Evolutionary conservation across 139 green algal species (phyloP).

Genomic region (Asterochloris sp.): DNA sequence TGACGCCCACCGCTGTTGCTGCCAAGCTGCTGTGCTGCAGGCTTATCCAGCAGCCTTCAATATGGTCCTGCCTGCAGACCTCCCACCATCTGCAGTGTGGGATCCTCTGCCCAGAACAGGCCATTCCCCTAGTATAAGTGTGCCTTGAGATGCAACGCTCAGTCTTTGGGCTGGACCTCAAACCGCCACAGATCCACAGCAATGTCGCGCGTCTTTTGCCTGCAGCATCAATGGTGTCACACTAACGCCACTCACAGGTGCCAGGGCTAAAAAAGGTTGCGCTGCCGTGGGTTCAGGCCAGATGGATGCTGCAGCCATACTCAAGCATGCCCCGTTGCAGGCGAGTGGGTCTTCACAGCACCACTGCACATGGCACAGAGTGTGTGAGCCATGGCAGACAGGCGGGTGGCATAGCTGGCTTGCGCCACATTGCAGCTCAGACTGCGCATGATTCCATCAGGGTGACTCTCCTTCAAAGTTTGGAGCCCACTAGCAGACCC

Average conservation of each 20-base stretch:
- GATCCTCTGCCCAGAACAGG: too few relatives aligned
- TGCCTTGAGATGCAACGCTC: too few relatives aligned
- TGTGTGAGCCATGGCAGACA: background rate
- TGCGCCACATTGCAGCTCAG: background rate
- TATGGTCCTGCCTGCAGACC: too few relatives aligned
- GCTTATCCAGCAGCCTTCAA: too few relatives aligned
- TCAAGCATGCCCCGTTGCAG: background rate
- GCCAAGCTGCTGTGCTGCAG: too few relatives aligned
- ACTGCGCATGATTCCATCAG: background rate
- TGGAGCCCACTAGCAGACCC: background rate
- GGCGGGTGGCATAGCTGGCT: background rate
- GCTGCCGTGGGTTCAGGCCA: background rate
- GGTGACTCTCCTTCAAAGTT: background rate
- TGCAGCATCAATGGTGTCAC: slow-evolving; percentile 27
- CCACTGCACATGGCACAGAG: background rate
- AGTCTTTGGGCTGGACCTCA: slow-evolving; percentile 25
- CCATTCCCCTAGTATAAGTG: too few relatives aligned
- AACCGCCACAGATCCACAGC: slow-evolving; percentile 87
- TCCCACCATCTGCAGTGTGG: too few relatives aligned
- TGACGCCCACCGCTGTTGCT: too few relatives aligned
- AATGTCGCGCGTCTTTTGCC: slow-evolving; percentile 70
- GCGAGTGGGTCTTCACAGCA: background rate
- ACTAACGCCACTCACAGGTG: background rate
- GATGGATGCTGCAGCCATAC: too few relatives aligned
- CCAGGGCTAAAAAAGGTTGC: background rate